Evolutionary conservation across 2,329 filamentous ascomycete species (phyloP), one percentile per base, ranked within the genome.

Genomic region (Cadophora malorum): DNA sequence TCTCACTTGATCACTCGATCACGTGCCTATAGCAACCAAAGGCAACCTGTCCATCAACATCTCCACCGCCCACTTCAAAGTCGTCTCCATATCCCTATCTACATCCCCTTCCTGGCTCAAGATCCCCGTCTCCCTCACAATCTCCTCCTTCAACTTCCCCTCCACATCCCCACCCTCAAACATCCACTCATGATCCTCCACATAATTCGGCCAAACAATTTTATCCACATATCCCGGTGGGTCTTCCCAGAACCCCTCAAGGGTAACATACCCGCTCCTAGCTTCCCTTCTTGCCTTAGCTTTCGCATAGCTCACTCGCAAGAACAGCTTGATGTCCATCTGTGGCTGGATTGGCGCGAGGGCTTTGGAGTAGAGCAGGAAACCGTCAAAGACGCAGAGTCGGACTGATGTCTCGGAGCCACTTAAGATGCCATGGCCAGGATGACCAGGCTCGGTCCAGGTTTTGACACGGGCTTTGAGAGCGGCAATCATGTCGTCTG

Each of bases 131-230:
- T 76, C 77, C 28, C 72, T 69, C 72, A 87, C 78, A 59, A 84
- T 81, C 0, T 81, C 79, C 21, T 80, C 76, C 50, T 86, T 82
- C 10, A 89, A 76, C 58, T 79, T 75, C 0, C 86, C 86, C 73
- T 78, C 86, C 0, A 93, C 91, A 76, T 94, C 82, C 0, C 87
- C 90, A 8, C 82, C 80, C 71, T 89, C 80, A 76, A 97, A 96
- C 78, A 99, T 82, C 84, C 92, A 97, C 25, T 83, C 82, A 80
- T 98, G 94, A 74, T 93, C 88, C 64, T 86, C 83, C 3, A 91
- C 92, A 79, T 97, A 98, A 75, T 97, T 95, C 3, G 95, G 95
- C 96, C 96, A 99, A 4, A 99, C 96, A 65, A 99, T 86, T 77
- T 91, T 87, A 78, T 98, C 94, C 47, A 98, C 94, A 78, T 98